Evolutionary conservation across 1,139 yeast genomes (phyloP).

Genomic region (Suhomyces panamericanus): DNA sequence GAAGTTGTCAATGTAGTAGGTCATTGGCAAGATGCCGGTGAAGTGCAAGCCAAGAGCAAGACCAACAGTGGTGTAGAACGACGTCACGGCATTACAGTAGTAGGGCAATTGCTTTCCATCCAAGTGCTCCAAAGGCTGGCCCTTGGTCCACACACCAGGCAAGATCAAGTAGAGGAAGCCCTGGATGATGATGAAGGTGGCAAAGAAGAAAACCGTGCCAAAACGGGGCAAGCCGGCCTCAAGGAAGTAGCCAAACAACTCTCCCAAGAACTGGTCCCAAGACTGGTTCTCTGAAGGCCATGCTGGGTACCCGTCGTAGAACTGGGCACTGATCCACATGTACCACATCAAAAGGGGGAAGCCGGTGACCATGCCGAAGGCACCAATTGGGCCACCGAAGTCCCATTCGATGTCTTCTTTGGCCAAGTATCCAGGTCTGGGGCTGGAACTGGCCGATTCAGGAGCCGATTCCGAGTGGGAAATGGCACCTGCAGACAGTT

Average conservation of each 20-base stretch:
- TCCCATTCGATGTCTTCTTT: slow-evolving; percentile 64
- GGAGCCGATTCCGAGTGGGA: neutral
- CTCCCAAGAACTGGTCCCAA: slow-evolving; percentile 52
- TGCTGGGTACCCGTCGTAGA: slow-evolving; percentile 73
- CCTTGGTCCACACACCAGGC: slow-evolving; percentile 95
- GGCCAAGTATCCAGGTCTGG: slow-evolving; percentile 31
- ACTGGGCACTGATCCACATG: slow-evolving; percentile 90
- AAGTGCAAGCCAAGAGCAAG: slow-evolving; percentile 64
- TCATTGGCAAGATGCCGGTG: slow-evolving; percentile 70
- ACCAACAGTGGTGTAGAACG: slow-evolving; percentile 70
- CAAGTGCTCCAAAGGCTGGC: slow-evolving; percentile 85
- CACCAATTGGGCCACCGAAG: slow-evolving; percentile 95
- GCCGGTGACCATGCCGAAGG: slow-evolving; percentile 86
- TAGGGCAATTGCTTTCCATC: slow-evolving; percentile 81
- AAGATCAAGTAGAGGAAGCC: slow-evolving; percentile 75
- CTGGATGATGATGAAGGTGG: slow-evolving; percentile 70
- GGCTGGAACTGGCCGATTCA: neutral
- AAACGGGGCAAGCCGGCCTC: slow-evolving; percentile 69
- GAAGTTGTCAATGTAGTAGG: slow-evolving; percentile 73
- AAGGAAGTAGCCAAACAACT: slow-evolving; percentile 46
- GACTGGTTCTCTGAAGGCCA: slow-evolving; percentile 64
- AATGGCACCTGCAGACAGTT: neutral
- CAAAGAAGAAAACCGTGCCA: slow-evolving; percentile 68
- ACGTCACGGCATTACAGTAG: slow-evolving; percentile 87
- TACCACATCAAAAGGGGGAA: slow-evolving; percentile 95